phyloP scores from a whole-genome alignment of 768 basidiomycete genomes.

The Sporobolomyces roseus region DNA sequence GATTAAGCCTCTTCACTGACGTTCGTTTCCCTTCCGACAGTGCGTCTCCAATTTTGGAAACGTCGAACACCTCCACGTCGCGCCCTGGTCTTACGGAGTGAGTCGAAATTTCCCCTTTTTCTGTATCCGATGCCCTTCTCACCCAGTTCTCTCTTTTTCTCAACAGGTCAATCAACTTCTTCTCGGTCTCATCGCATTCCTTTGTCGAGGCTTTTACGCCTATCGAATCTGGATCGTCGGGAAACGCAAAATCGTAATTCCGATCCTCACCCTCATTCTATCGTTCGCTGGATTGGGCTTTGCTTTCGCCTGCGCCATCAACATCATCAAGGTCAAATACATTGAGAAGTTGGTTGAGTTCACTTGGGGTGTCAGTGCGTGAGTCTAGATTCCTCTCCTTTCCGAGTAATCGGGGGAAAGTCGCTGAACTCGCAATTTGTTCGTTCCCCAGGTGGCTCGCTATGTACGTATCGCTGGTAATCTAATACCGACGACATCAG shows the following conservation, averaged over 20 bases:
- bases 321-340: not conserved
- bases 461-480: not conserved
- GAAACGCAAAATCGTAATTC: not conserved
- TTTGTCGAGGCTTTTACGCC: constrained; percentile 1
- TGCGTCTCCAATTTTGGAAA: not conserved
- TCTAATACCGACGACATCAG: not conserved
- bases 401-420: not conserved
- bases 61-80: not conserved
- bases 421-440: not conserved
- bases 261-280: not conserved
- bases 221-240: constrained; percentile 5
- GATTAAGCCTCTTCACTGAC: not conserved
- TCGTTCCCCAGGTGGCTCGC: not conserved
- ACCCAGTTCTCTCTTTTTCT: not conserved
- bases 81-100: constrained; percentile 1
- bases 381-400: not conserved
- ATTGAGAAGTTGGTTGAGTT: not conserved
- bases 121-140: no score
- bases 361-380: not conserved
- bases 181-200: not conserved
- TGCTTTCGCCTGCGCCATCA: not conserved
- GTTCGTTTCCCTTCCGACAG: not conserved
- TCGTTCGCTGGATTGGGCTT: not conserved
- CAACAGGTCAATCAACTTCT: not conserved
- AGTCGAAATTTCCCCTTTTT: not conserved